These are phyloP conservation scores for Cenchrus americanus DNA, from an alignment of 176 grass and related monocot genomes.

Conservation along the genomic window DNA sequence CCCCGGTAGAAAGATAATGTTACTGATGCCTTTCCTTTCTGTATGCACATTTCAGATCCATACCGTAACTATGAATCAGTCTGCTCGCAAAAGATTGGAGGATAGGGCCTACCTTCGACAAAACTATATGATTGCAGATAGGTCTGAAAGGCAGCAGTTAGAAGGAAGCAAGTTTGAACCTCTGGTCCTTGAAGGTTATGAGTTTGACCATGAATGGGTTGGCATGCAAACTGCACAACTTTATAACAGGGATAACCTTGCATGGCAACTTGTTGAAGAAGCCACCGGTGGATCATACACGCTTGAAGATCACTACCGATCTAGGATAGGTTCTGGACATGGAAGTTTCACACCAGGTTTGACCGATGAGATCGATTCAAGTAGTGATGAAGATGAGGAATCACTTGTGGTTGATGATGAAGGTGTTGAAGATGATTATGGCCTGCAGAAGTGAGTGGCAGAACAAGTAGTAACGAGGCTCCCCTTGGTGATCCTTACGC, in stretches of 20 bases:
- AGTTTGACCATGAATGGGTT: constrained; percentile 14
- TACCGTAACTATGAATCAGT: background rate
- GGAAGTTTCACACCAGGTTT: background rate
- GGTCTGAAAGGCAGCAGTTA: background rate
- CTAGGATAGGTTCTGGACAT: background rate
- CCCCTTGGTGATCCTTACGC: background rate
- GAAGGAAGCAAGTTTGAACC: constrained; percentile 28
- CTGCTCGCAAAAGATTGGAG: background rate
- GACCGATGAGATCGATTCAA: background rate
- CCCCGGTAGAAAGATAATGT: background rate
- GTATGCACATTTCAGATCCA: background rate
- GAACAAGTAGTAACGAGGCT: background rate
- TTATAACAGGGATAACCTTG: background rate
- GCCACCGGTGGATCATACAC: constrained; percentile 8
- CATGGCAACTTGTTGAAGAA: constrained; percentile 15
- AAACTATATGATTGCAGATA: background rate
- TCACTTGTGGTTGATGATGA: background rate
- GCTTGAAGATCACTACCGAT: background rate
- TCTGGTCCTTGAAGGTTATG: background rate
- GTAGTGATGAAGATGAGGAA: background rate
- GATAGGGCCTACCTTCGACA: background rate
- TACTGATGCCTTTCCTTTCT: background rate
- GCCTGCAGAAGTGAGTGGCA: background rate
- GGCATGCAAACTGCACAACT: constrained; percentile 12
- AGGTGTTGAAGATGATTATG: background rate